phyloP scores from a whole-genome alignment of 2,329 filamentous ascomycete genomes.

The Cercospora brassicicola region DNA sequence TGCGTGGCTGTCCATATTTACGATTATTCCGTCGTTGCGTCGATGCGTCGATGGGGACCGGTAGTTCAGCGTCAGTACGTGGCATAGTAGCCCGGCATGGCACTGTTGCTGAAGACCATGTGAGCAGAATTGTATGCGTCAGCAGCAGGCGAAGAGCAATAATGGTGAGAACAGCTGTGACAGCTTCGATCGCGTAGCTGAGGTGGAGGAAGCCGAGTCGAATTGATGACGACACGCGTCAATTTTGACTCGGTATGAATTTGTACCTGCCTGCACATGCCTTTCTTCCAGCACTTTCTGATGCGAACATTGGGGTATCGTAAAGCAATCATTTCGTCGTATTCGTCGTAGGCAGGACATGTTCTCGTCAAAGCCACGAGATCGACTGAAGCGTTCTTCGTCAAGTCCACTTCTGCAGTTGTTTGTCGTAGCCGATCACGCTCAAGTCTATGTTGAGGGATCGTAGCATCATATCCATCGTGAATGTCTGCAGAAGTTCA shows the following conservation, averaged over 20 bases:
- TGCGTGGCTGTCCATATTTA: neutral
- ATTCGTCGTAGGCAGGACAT: neutral
- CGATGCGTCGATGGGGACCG: neutral
- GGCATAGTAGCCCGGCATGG: neutral
- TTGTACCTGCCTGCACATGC: neutral
- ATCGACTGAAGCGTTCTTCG: neutral
- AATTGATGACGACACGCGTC: slow-evolving; percentile 6
- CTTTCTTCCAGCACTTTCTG: neutral
- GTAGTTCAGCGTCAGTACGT: neutral
- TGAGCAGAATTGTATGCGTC: neutral
- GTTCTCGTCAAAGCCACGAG: neutral
- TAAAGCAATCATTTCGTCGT: slow-evolving; percentile 10
- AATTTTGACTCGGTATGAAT: neutral
- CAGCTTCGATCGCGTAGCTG: neutral
- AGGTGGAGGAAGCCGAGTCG: neutral
- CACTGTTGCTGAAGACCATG: neutral
- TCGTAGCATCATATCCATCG: slow-evolving; percentile 68
- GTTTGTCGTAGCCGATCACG: slow-evolving; percentile 63
- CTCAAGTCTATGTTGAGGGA: slow-evolving; percentile 63
- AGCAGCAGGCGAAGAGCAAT: neutral
- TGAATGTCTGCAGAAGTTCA: slow-evolving; percentile 55
- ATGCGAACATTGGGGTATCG: slow-evolving; percentile 12
- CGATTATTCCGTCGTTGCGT: neutral
- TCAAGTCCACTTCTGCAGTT: slow-evolving; percentile 56
- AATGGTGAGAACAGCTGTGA: neutral